Base-by-base conservation (phyloP, 1,284 basidiomycete species). In the Puccinia polysora region DNA sequence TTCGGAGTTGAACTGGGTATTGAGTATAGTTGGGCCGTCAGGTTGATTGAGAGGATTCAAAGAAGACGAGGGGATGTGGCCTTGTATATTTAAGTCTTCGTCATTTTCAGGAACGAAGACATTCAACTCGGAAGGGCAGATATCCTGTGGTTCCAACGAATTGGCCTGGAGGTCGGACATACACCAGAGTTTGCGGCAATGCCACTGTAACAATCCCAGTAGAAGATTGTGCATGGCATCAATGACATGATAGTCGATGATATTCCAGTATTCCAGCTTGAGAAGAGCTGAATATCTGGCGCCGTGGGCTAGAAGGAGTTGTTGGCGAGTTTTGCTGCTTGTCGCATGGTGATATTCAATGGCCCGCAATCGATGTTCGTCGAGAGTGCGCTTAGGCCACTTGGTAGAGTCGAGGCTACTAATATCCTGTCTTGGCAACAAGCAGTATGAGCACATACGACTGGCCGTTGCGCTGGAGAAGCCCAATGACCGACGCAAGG, bases 391-490 rank as follows among this genome's bases (percentile, higher is more conserved):
- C 14, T 23, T 34, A 18, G 43, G 43, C 65, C 65, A 68, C 15
- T 23, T 68, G 1, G 8, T 23, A 47, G 32, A 10, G 10, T 69
- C 20, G 18, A 69, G 12, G 32, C 59, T 59, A 15, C 14, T 32
- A 30, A 69, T 69, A 20, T 25, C 7, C 7, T 69, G 62, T 5
- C 72, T 49, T 10, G 4, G 34, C 0, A 65, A 6, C 2, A 36
- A n/a, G 25, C 70, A 75, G 47, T 55, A 65, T 0, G 74, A 75
- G 30, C 74, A 75, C 40, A 73, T 64, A 10, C 7, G n/a, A n/a
- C 5, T 47, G 2, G 73, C 36, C 6, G 7, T 52, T 14, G 56
- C n/a, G 10, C 36, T 30, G 18, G 59, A 28, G 53, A 58, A 74
- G 3, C 74, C 74, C n/a, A 59, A 43, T n/a, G 47, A 20, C 5